Evolutionary conservation across 2,329 filamentous ascomycete species (phyloP), one percentile per base, ranked within the genome.

Genomic region (Colletotrichum horii): DNA sequence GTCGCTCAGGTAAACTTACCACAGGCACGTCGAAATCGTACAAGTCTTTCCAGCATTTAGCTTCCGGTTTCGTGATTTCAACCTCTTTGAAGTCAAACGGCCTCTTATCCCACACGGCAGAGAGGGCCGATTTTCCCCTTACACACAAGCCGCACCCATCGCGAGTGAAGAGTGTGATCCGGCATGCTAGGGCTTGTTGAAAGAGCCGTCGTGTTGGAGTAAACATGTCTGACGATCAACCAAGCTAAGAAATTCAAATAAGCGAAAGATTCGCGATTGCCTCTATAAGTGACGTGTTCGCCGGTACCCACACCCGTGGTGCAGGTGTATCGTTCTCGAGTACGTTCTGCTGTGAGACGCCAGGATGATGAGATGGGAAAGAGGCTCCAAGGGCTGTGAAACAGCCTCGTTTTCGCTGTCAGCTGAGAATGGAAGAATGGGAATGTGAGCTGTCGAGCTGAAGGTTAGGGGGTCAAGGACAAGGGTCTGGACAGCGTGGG

Each of bases 11-110:
- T 11, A 60, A 38, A 83, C 89, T 80, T 86, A 96, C 94, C 80
- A 96, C 94, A 0, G 94, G 94, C 9, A 95, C 94, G 79, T 96
- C 94, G 82, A 96, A 95, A 74, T 96, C 94, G 81, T 96, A 96
- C 2, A 95, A 81, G 65, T 93, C 88, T 80, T 91, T 92, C 94
- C 94, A 96, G 28, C 87, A 85, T 77, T 91, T 89, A 19, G 89
- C 88, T 30, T 91, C 90, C 0, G 90, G 87, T 65, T 90, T 89
- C 84, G 94, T 91, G 65, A 96, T 91, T 81, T 96, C 89, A 76
- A 95, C 87, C 83, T 96, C 93, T 9, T 88, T 87, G 83, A 92
- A 95, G 22, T 88, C 88, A 83, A 96, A 95, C 0, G 92, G 93
- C 30, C 93, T 87, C 32, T 85, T 83, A 73, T 94, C 90, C 90